Evolutionary conservation across 768 basidiomycete species (phyloP), one percentile per base, ranked within the genome.

Genomic region (Russula sp.): DNA sequence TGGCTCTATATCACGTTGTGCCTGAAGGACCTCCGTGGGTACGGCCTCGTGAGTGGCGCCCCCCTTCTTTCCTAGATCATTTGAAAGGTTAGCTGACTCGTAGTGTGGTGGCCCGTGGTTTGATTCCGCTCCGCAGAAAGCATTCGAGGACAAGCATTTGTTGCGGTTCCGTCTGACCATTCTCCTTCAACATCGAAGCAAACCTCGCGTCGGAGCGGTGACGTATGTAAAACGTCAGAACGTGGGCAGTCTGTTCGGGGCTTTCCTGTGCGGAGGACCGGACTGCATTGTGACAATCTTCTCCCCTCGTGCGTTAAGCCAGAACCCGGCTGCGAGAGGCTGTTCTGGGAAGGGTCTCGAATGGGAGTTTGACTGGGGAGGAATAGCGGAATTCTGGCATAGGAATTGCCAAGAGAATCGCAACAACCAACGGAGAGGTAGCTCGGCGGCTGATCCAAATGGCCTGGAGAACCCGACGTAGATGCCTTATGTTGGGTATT

Each of bases 361-460:
- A 40, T 55, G 36, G 63, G 63, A 1, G 63, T 64, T 64, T 64
- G 52, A 50, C 58, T 55, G 22, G 63, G 63, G 13, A 64, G 54
- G 46, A 64, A 64, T 1, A 64, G 28, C 26, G 63, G 63, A 1
- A 54, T 14, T 55, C 55, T 64, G 20, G 34, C 36, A 55, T 48
- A 38, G 32, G 58, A 13, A 26, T 20, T 38, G 5, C 22, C 30
- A 7, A 20, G 32, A 49, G 36, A 8, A 50, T 48, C 30, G 42
- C 24, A 46, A 40, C 44, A 26, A 4, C 28, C 26, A 42, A 22
- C 22, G 28, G 52, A 49, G 46, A 54, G 46, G 5, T 48, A 24
- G 38, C 52, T 32, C 16, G 36, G 46, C 1, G 40, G 34, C 6
- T 64, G 52, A 22, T 5, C 46, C 26, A 53, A 26, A 49, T 38